Evolutionary conservation across 1,139 yeast species (phyloP).

Genomic region (Yamadazyma oceani): DNA sequence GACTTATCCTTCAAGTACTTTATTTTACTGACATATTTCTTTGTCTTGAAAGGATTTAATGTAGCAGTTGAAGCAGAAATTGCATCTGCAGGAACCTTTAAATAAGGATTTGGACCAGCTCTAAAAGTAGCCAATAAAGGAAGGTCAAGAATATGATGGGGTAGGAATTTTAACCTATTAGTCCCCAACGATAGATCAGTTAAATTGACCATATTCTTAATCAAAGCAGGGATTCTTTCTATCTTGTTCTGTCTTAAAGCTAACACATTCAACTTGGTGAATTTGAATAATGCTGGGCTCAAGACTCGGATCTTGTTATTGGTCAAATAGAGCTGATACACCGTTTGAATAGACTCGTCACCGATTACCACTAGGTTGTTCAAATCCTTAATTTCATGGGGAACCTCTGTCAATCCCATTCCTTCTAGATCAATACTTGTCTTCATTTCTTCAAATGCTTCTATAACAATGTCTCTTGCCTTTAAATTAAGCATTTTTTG

Average conservation of each 20-base stretch:
- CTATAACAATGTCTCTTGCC: slow-evolving; percentile 36
- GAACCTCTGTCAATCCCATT: slow-evolving; percentile 38
- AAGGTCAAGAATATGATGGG: slow-evolving; percentile 36
- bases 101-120: slow-evolving; percentile 48
- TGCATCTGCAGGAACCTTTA: slow-evolving; percentile 32
- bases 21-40: slow-evolving; percentile 27
- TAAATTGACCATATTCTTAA: slow-evolving; percentile 32
- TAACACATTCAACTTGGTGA: slow-evolving; percentile 43
- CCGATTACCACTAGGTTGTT: slow-evolving; percentile 43
- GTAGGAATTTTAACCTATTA: slow-evolving; percentile 36
- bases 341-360: slow-evolving; percentile 22
- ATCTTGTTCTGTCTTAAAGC: slow-evolving; percentile 42
- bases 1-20: slow-evolving; percentile 15
- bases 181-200: slow-evolving; percentile 42
- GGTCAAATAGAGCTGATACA: slow-evolving; percentile 40
- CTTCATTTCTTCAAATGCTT: slow-evolving; percentile 40
- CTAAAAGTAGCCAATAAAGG: slow-evolving; percentile 31
- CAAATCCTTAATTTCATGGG: slow-evolving; percentile 46
- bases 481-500: slow-evolving; percentile 17
- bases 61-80: slow-evolving; percentile 16
- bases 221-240: slow-evolving; percentile 33
- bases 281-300: slow-evolving; percentile 41
- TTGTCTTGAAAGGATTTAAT: slow-evolving; percentile 11
- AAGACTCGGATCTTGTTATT: slow-evolving; percentile 34
- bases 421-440: slow-evolving; percentile 38